phyloP scores from a whole-genome alignment of 257 asterid genomes.

The Verbena officinalis region DNA sequence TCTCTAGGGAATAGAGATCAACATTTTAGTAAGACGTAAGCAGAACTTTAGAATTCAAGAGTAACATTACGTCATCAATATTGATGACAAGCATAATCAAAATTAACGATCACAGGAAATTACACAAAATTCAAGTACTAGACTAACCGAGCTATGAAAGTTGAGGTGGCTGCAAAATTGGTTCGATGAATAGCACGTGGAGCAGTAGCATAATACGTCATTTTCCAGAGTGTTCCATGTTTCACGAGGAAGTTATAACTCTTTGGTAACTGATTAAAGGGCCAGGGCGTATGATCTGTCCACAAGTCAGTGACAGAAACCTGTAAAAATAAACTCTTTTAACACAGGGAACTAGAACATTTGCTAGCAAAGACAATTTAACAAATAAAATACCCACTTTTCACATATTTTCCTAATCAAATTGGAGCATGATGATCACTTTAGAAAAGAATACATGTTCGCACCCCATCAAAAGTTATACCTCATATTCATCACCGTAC shows the following conservation, averaged over 20 bases:
- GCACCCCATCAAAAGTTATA: constrained; percentile 33
- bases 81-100: not conserved
- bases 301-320: constrained; percentile 90
- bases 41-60: not conserved
- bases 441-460: not conserved
- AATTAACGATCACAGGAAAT: not conserved
- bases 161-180: constrained; percentile 95
- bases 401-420: not conserved
- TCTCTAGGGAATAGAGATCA: constrained; percentile 59
- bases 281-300: constrained; percentile 99
- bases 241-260: constrained; percentile 97
- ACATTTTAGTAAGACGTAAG: constrained; percentile 21
- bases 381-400: not conserved
- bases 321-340: constrained; percentile 49
- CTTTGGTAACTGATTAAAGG: constrained; percentile 94
- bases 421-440: constrained; percentile 8
- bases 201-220: constrained; percentile 89
- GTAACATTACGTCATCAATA: not conserved
- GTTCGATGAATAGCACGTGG: constrained; percentile 92
- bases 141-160: constrained; percentile 92
- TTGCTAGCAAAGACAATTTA: constrained; percentile 22
- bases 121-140: constrained; percentile 15
- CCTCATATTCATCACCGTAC: constrained; percentile 94
- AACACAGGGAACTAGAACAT: constrained; percentile 20
- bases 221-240: constrained; percentile 88